These are phyloP conservation scores for Candida ipomoeae DNA, from an alignment of 805 yeast species.

Conservation along the genomic window DNA sequence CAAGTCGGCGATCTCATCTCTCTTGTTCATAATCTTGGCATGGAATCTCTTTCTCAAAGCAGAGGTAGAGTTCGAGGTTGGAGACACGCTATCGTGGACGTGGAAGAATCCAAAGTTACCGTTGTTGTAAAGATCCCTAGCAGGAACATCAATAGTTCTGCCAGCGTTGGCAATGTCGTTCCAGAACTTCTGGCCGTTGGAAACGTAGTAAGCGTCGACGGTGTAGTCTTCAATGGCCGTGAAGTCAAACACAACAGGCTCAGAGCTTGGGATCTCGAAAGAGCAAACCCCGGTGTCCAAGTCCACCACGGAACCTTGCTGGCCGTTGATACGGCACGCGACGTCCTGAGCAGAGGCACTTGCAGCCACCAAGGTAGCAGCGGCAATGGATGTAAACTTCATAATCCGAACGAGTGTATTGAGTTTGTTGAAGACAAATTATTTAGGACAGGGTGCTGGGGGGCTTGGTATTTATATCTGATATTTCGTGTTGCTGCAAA, in stretches of 20 bases:
- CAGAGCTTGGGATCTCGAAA: conserved; percentile 29
- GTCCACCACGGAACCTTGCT: conserved; percentile 32
- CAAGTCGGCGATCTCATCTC: conserved; percentile 28
- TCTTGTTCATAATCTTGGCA: conserved; percentile 25
- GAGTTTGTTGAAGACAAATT: not conserved
- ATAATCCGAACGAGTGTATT: conserved; percentile 14
- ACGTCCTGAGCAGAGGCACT: conserved; percentile 30
- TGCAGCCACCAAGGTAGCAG: conserved; percentile 20
- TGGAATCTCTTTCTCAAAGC: conserved; percentile 37
- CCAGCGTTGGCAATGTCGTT: conserved; percentile 32
- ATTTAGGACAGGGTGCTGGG: not conserved
- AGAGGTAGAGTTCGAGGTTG: conserved; percentile 38
- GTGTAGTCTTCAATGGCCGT: conserved; percentile 27
- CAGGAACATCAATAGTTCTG: conserved; percentile 30
- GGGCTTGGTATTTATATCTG: not conserved
- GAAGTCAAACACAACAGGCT: conserved; percentile 27
- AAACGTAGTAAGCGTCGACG: conserved; percentile 34
- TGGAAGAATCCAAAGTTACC: conserved; percentile 26
- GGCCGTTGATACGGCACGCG: conserved; percentile 36
- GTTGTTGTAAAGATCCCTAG: conserved; percentile 23
- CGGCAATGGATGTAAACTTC: conserved; percentile 20
- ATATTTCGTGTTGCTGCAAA: not conserved
- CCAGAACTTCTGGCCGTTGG: conserved; percentile 23
- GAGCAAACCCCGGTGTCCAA: conserved; percentile 39
- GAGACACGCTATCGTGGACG: conserved; percentile 24